Base-by-base conservation (phyloP, 306 rosid genomes). In the Pterocarpus macrocarpus region DNA sequence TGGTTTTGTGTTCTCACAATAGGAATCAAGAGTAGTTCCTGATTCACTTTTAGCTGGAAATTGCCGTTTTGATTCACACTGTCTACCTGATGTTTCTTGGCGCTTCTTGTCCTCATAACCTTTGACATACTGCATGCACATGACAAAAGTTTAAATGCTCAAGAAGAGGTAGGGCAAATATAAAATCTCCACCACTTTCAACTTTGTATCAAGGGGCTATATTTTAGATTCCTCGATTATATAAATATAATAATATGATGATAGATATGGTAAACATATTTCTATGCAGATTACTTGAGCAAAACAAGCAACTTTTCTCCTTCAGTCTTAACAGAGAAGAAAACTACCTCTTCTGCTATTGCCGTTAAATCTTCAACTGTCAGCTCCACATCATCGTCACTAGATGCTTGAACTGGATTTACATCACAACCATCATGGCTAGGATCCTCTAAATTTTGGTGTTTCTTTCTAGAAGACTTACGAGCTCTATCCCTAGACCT, bases 281-380 rank as follows among this genome's bases (percentile, higher is more conserved):
- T 28, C 67, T 35, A 71, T 52, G 36, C 57, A 66, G 12, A 80
- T 70, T 30, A 78, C 70, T 77, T 30, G 34, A 82, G 50, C 17
- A 44, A 77, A 64, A 57, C 4, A 39, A 22, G 67, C 8, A 16
- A 39, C 2, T 8, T 12, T 70, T 67, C 35, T 67, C 43, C 74
- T 34, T 65, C 36, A 38, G 50, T 44, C 28, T 10, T 30, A 79
- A 12, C 70, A 71, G 71, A 64, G 69, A 58, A 81, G 55, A 79
- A 82, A 85, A 81, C 66, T 56, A 91, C 99, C 97, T 93, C 89
- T 79, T 90, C 79, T 13, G 99, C 97, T 66, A 90, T 91, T 74
- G 75, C 81, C 87, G 93, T 77, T 56, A 91, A 79, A 85, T 95
- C 98, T 38, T 89, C 92, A 62, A 89, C 82, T 1, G 97, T 90